A percentile compares a stretch with the other conserved stretches of the same genome.
Evolutionary conservation across 139 green algal species (phyloP).

Genomic region (Ettlia oleoabundans): DNA sequence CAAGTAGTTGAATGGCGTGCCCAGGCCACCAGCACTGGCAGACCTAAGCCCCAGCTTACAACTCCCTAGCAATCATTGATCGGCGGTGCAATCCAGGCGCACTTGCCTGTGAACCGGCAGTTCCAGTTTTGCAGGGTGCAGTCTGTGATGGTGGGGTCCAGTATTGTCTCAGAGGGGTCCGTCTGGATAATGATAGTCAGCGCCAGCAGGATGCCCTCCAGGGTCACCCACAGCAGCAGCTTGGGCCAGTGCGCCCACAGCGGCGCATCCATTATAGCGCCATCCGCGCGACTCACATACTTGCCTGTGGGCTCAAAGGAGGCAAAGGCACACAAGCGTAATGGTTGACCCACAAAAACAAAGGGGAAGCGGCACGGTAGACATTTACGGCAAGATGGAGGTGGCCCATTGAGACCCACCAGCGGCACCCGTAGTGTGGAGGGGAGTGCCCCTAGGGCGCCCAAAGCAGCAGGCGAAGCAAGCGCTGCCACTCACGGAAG

Average conservation of each 20-base stretch:
- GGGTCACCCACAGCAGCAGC: slow-evolving; percentile 11
- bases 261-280: slow-evolving; percentile 30
- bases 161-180: not conserved
- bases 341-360: too few species aligned
- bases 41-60: too few species aligned
- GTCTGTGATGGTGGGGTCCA: not conserved
- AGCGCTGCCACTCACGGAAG: slow-evolving; percentile 17
- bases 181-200: slow-evolving; percentile 1
- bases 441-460: too few species aligned
- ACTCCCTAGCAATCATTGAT: too few species aligned
- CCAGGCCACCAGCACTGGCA: not conserved
- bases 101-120: slow-evolving; percentile 7
- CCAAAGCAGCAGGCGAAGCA: too few species aligned
- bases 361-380: too few species aligned
- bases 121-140: slow-evolving; percentile 10
- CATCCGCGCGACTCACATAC: not conserved
- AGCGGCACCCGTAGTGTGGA: too few species aligned
- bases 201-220: slow-evolving; percentile 27
- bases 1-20: not conserved
- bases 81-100: not conserved
- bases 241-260: slow-evolving; percentile 34
- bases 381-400: too few species aligned
- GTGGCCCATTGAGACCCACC: too few species aligned
- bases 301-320: not conserved
- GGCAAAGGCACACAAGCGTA: not conserved